These are phyloP conservation scores for Candida ovalis DNA, from an alignment of 805 yeast genomes.

Conservation along the genomic window DNA sequence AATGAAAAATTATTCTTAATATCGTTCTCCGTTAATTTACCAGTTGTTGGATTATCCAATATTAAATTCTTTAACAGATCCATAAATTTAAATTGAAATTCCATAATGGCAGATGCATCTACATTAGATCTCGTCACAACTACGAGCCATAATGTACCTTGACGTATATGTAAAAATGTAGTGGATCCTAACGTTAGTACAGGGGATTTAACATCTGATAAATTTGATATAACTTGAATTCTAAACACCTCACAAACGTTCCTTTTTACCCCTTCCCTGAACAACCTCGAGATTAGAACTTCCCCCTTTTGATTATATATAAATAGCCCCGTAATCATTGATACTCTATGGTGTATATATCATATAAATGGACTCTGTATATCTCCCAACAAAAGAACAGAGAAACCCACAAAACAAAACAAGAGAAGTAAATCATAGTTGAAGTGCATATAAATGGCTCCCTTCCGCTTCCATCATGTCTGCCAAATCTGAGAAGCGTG, in stretches of 20 bases:
- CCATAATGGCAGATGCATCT: conserved; percentile 77
- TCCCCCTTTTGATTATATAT: conserved; percentile 80
- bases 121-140: conserved; percentile 88
- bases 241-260: conserved; percentile 85
- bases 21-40: conserved; percentile 40
- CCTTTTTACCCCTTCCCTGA: conserved; percentile 70
- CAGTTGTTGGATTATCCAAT: conserved; percentile 24
- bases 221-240: conserved; percentile 78
- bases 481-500: no score
- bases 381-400: no score
- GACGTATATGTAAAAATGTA: conserved; percentile 74
- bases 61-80: conserved; percentile 41
- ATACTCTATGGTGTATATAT: neutral
- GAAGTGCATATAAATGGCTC: no score
- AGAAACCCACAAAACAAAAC: no score
- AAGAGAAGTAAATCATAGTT: no score
- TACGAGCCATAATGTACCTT: conserved; percentile 67
- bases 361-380: no score
- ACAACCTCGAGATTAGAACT: conserved; percentile 68
- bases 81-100: conserved; percentile 65
- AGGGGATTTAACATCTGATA: conserved; percentile 54
- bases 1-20: conserved; percentile 63
- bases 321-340: conserved; percentile 81
- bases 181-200: conserved; percentile 88
- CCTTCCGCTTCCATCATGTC: no score